A percentile compares a stretch with the other conserved stretches of the same genome.
These are phyloP conservation scores for Ormosia semicastrata DNA, from an alignment of 306 rosid genomes.

Conservation along the genomic window DNA sequence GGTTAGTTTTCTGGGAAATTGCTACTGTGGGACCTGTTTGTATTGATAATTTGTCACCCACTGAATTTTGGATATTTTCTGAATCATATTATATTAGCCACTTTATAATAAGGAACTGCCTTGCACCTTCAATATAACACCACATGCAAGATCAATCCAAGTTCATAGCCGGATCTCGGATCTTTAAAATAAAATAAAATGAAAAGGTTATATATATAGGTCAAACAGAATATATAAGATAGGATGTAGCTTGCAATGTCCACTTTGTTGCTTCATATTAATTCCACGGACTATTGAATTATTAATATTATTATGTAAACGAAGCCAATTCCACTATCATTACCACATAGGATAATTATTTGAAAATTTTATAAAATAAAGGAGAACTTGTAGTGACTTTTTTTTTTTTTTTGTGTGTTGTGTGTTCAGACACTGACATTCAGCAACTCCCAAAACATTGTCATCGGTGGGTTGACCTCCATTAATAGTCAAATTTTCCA, in stretches of 20 bases:
- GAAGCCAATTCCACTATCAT: neutral
- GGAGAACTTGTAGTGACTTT: neutral
- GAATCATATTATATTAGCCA: neutral
- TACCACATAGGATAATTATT: neutral
- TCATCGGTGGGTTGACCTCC: constrained; percentile 47
- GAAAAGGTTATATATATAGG: no score
- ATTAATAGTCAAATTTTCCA: constrained; percentile 62
- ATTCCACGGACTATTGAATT: neutral
- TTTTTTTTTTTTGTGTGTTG: neutral
- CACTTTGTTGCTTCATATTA: neutral
- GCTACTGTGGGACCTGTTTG: neutral
- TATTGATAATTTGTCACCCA: neutral
- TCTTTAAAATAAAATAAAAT: neutral
- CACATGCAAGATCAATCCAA: neutral
- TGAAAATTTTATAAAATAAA: neutral
- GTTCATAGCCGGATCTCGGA: neutral
- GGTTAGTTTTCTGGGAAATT: neutral
- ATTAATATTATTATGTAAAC: neutral
- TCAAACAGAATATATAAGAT: neutral
- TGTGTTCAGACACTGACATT: constrained; percentile 44
- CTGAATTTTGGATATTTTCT: neutral
- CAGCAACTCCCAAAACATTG: constrained; percentile 47
- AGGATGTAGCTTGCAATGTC: neutral
- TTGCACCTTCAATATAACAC: neutral
- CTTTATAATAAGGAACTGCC: neutral